Base-by-base conservation (phyloP, 768 basidiomycete genomes). In the Psilocybe tampanensis region DNA sequence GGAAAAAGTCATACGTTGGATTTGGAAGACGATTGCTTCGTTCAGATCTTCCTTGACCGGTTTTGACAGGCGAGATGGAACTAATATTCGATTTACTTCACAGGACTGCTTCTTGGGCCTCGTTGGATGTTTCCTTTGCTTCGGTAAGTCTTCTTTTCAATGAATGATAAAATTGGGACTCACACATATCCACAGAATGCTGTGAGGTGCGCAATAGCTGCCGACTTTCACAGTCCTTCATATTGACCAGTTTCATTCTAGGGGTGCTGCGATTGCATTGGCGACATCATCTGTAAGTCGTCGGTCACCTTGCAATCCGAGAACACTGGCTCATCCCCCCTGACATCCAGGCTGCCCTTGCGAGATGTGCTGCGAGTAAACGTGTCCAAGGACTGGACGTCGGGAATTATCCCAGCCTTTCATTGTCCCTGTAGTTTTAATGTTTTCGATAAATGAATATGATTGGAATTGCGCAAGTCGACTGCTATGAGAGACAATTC, bases 241-340 rank as follows among this genome's bases (percentile, higher is more conserved):
- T 39, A 59, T n/a, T 42, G 49, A 36, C 18, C 48, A 36, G 29
- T 45, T 44, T 18, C 41, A 42, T 2, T 54, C 6, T 60, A 89
- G 86, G 86, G 73, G 22, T 89, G 85, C 72, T 90, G 87, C 78
- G 88, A 88, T 24, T 88, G 87, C 66, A 61, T 70, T 52, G 89
- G 75, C 17, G 88, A 90, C 64, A 89, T 90, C 62, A 61, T 90
- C 43, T 91, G 89, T 90, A 66, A 68, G 89, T 72, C 39, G 17
- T 3, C 17, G 18, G 22, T 41, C 18, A 26, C 19, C 13, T 45
- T 26, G 23, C 22, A 7, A 3, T 42, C 23, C 53, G 17, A 18
- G 2, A 3, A 33, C 5, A 29, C 17, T 18, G 13, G 15, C 12
- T 18, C 43, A 21, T 49, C n/a, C 43, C 49, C 8, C 15, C 54